Evolutionary conservation across 2,329 filamentous ascomycete genomes (phyloP).

Genomic region (Magnaporthiopsis rhizophila): DNA sequence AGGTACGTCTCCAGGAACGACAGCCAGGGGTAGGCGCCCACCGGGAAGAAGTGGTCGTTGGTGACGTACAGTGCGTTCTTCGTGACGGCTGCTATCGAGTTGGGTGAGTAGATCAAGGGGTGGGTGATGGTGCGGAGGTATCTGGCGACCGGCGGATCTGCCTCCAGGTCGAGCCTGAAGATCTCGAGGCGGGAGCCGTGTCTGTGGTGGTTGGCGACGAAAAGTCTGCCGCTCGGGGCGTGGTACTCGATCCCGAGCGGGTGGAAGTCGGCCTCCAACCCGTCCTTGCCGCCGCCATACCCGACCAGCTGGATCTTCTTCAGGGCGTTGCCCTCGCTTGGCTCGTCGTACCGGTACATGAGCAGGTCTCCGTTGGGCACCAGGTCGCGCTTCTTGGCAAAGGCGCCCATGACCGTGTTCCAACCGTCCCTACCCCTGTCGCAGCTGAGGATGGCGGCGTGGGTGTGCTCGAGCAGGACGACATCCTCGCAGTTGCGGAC

Average conservation of each 20-base stretch:
- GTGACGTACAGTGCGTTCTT: conserved; percentile 31
- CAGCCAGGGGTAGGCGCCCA: conserved; percentile 17
- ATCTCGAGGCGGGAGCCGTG: conserved; percentile 28
- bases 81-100: conserved; percentile 28
- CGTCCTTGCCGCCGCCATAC: conserved; percentile 9
- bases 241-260: conserved; percentile 32
- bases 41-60: conserved; percentile 30
- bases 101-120: conserved; percentile 29
- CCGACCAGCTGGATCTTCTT: neutral
- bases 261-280: conserved; percentile 24
- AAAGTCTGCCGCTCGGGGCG: conserved; percentile 24
- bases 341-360: conserved; percentile 26
- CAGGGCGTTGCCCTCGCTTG: neutral
- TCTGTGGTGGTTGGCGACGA: conserved; percentile 28
- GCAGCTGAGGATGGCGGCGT: conserved; percentile 29
- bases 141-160: conserved; percentile 21
- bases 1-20: conserved; percentile 26
- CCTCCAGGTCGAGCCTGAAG: conserved; percentile 27
- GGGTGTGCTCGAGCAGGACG: conserved; percentile 25
- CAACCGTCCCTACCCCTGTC: conserved; percentile 30
- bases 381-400: conserved; percentile 10
- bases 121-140: conserved; percentile 29
- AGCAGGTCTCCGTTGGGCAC: conserved; percentile 23
- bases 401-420: conserved; percentile 32
- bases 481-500: conserved; percentile 33